Conservation (phyloP, 208 protist species). For the Naegleria fowleri region DNA sequence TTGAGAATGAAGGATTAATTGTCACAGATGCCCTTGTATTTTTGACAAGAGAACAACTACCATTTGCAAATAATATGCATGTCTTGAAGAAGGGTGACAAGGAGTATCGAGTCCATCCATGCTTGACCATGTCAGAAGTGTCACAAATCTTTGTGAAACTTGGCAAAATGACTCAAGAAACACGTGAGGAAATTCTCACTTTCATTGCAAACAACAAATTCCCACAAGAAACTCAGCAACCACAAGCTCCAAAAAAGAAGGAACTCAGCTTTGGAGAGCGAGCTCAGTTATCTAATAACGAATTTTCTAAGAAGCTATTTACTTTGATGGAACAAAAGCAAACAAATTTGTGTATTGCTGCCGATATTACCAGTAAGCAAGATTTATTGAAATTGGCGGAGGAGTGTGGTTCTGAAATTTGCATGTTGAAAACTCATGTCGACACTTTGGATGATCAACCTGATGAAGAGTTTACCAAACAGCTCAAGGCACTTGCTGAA, state of each 20-base stretch:
- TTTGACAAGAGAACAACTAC: not conserved
- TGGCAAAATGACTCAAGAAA: not conserved
- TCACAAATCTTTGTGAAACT: not conserved
- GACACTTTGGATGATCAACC: slow-evolving; percentile 57
- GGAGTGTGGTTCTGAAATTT: slow-evolving; percentile 51
- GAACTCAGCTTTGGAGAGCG: not conserved
- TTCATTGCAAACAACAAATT: not conserved
- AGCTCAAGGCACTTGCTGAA: slow-evolving; percentile 43
- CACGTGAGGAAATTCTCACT: not conserved
- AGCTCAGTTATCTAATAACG: not conserved
- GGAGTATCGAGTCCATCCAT: not conserved
- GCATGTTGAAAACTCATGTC: slow-evolving; percentile 66
- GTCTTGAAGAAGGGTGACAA: not conserved
- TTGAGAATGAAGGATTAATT: slow-evolving; percentile 64
- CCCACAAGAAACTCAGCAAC: not conserved
- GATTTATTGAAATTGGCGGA: slow-evolving; percentile 40
- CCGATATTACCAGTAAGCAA: slow-evolving; percentile 48
- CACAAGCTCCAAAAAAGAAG: not conserved
- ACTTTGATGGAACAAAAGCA: slow-evolving; percentile 58
- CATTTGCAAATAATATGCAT: not conserved
- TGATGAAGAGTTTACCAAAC: slow-evolving; percentile 27
- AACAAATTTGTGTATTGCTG: slow-evolving; percentile 58
- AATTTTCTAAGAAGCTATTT: slow-evolving; percentile 45
- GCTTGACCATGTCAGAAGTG: not conserved
- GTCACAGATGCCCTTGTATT: slow-evolving; percentile 7